Percentiles rank a stretch among this genome's conserved stretches.
Conservation (phyloP, 768 basidiomycete genomes). For the Candolleomyces eurysporus region DNA sequence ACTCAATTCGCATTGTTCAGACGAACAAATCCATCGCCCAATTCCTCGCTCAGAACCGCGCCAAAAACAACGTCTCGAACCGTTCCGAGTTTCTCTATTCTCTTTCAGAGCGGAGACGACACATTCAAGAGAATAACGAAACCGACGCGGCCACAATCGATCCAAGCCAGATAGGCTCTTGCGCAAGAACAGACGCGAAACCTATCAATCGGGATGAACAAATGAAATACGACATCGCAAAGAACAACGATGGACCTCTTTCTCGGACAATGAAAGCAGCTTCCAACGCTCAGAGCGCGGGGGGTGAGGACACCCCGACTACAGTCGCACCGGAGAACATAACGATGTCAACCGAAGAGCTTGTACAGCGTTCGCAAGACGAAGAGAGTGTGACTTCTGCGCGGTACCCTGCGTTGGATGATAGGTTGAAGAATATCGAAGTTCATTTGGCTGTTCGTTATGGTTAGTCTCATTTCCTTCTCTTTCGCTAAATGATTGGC, state of each 20-base stretch:
- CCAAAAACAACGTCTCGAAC: conserved; percentile 75
- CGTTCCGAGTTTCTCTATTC: conserved; percentile 70
- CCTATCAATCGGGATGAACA: conserved; percentile 70
- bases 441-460: conserved; percentile 71
- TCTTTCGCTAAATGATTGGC: background rate
- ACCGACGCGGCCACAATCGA: background rate
- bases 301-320: conserved; percentile 11
- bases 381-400: conserved; percentile 32
- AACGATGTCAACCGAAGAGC: conserved; percentile 1
- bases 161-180: conserved; percentile 39
- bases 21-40: conserved; percentile 68
- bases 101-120: conserved; percentile 52
- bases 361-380: conserved; percentile 4
- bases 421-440: conserved; percentile 67
- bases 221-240: conserved; percentile 87
- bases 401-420: conserved; percentile 58
- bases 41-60: conserved; percentile 69
- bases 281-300: conserved; percentile 43
- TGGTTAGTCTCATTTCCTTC: conserved; percentile 41
- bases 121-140: conserved; percentile 27
- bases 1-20: conserved; percentile 31
- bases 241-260: conserved; percentile 77
- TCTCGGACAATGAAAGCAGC: conserved; percentile 16
- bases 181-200: conserved; percentile 74
- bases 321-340: background rate